phyloP scores from a whole-genome alignment of 495 filamentous ascomycete species.

The Sporormia fimetaria region DNA sequence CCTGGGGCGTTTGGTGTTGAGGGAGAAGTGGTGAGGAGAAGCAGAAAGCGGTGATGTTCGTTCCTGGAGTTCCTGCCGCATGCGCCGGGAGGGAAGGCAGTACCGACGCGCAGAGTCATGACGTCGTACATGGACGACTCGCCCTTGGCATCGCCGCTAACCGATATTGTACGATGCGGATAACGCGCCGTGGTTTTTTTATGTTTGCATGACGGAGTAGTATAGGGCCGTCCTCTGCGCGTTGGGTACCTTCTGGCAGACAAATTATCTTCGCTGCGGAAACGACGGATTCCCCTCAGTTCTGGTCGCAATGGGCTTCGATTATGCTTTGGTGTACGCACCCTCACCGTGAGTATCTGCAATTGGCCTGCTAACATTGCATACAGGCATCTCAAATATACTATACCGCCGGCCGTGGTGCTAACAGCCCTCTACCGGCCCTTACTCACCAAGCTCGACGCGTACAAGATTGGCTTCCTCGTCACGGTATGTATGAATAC shows the following conservation, averaged over 20 bases:
- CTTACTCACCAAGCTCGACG: slow-evolving; percentile 45
- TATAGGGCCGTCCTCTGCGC: too few relatives aligned
- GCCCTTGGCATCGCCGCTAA: too few relatives aligned
- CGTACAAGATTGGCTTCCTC: slow-evolving; percentile 47
- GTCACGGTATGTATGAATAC: slow-evolving; percentile 32
- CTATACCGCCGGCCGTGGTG: slow-evolving; percentile 47
- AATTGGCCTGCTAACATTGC: neutral
- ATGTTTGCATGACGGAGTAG: too few relatives aligned
- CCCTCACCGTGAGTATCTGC: neutral
- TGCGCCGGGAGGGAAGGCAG: neutral
- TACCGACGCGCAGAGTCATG: neutral
- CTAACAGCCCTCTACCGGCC: slow-evolving; percentile 48
- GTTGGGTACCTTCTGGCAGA: too few relatives aligned
- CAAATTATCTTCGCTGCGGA: too few relatives aligned
- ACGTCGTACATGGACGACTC: too few relatives aligned
- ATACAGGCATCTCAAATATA: slow-evolving; percentile 54
- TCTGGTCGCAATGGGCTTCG: slow-evolving; percentile 46
- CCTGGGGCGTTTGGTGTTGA: too few relatives aligned
- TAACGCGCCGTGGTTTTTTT: slow-evolving; percentile 5
- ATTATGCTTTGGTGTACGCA: slow-evolving; percentile 57
- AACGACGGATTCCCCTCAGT: too few relatives aligned
- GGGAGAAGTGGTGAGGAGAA: too few relatives aligned
- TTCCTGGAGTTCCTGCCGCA: neutral
- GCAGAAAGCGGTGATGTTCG: too few relatives aligned
- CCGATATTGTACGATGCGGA: neutral